Evolutionary conservation across 257 asterid genomes (phyloP).

Genomic region (Craterostigma plantagineum): DNA sequence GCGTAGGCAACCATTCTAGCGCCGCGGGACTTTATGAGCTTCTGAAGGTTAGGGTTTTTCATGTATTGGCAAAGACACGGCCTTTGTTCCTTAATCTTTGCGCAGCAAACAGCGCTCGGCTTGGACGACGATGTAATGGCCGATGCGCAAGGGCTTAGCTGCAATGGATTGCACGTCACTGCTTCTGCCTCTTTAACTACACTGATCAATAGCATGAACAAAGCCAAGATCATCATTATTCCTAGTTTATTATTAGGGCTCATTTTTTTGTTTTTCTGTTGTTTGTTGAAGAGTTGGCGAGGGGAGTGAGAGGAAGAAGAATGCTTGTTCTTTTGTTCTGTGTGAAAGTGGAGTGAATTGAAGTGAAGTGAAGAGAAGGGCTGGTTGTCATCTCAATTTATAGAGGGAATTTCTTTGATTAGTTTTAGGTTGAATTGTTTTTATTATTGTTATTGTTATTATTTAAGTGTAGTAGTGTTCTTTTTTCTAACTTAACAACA

Average conservation of each 20-base stretch:
- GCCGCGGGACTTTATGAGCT: constrained; percentile 65
- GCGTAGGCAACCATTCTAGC: constrained; percentile 58
- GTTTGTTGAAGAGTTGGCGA: no score
- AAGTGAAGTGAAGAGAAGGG: constrained; percentile 6
- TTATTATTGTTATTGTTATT: neutral
- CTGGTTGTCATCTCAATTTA: constrained; percentile 19
- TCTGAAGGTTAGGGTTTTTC: constrained; percentile 56
- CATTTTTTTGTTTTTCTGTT: no score
- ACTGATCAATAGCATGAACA: no score
- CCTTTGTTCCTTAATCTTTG: constrained; percentile 55
- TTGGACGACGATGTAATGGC: constrained; percentile 46
- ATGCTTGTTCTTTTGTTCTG: no score
- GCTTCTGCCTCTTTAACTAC: constrained; percentile 26
- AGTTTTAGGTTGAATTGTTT: neutral
- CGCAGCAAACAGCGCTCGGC: constrained; percentile 37
- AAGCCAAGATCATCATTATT: no score
- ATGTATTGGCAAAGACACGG: constrained; percentile 71
- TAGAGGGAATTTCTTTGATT: constrained; percentile 11
- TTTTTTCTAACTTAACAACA: no score
- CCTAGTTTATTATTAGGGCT: no score
- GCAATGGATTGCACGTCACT: constrained; percentile 59
- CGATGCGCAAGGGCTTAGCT: constrained; percentile 64
- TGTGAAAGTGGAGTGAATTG: no score
- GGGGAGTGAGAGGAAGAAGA: no score
- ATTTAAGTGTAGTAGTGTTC: no score